Percentiles rank a stretch among this genome's conserved stretches.
Evolutionary conservation across 2,329 filamentous ascomycete species (phyloP).

Genomic region (Aspergillus sp.): DNA sequence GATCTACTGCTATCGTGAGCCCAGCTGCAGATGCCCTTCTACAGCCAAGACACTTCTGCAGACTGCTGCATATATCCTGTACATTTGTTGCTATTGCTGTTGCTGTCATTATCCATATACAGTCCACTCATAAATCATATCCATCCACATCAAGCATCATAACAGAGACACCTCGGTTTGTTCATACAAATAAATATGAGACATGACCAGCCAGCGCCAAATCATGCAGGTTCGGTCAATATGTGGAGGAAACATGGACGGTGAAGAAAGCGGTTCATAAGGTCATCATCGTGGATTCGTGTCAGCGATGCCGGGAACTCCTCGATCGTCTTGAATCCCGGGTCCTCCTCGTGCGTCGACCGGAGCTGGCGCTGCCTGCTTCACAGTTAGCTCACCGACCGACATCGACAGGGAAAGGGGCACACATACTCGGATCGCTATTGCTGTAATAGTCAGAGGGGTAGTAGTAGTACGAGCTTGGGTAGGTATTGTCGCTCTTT

Average conservation of each 20-base stretch:
- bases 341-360: conserved; percentile 27
- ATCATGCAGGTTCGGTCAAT: conserved; percentile 1
- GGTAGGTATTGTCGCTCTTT: conserved; percentile 31
- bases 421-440: conserved; percentile 32
- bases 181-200: conserved; percentile 6
- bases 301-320: conserved; percentile 9
- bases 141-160: conserved; percentile 4
- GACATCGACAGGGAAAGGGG: conserved; percentile 1
- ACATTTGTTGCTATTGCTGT: no score
- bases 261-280: not conserved
- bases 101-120: no score
- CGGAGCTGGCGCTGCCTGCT: conserved; percentile 37
- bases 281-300: conserved; percentile 7
- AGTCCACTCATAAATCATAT: no score
- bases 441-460: conserved; percentile 34
- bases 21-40: no score
- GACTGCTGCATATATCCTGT: no score
- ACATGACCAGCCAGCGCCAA: conserved; percentile 2
- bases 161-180: conserved; percentile 1
- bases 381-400: conserved; percentile 7
- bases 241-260: not conserved
- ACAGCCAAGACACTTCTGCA: no score
- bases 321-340: conserved; percentile 12
- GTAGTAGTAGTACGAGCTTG: conserved; percentile 34
- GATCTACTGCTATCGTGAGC: no score